phyloP scores from a whole-genome alignment of 371 early-diverging fungal species.

The Mucor circinelloides region DNA sequence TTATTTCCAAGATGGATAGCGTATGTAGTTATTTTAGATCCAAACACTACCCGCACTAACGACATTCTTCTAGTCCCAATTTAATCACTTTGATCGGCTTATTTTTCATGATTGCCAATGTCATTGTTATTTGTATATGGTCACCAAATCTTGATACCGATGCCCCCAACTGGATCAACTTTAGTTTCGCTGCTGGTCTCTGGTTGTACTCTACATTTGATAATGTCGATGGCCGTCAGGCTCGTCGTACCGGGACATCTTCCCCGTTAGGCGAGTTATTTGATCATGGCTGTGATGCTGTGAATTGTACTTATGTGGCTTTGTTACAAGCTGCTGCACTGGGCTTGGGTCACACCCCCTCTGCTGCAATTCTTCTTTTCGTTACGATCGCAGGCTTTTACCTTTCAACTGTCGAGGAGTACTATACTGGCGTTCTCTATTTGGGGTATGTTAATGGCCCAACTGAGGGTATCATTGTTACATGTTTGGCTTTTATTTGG shows the following conservation, averaged over 20 bases:
- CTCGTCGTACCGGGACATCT: conserved; percentile 88
- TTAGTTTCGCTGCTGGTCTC: conserved; percentile 83
- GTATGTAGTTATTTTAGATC: conserved; percentile 51
- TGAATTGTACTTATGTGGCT: conserved; percentile 88
- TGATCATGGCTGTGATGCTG: conserved; percentile 93
- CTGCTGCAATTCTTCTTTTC: conserved; percentile 63
- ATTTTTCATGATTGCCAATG: conserved; percentile 80
- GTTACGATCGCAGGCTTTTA: conserved; percentile 86
- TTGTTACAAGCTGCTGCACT: conserved; percentile 86
- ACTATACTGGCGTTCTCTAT: conserved; percentile 92
- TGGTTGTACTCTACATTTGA: conserved; percentile 97
- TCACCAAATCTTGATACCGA: conserved; percentile 74
- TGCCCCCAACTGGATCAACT: conserved; percentile 87
- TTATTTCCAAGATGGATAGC: conserved; percentile 94
- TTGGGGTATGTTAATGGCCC: conserved; percentile 96
- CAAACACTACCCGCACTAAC: not conserved
- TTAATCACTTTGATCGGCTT: conserved; percentile 96
- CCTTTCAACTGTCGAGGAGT: conserved; percentile 95
- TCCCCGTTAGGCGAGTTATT: conserved; percentile 97
- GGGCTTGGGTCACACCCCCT: conserved; percentile 78
- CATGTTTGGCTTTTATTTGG: conserved; percentile 69
- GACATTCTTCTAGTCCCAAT: conserved; percentile 78
- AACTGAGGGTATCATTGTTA: conserved; percentile 89
- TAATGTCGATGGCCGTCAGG: conserved; percentile 98
- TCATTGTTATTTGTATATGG: conserved; percentile 69